These are phyloP conservation scores for Castanea mollissima DNA, from an alignment of 306 rosid species.

Conservation along the genomic window DNA sequence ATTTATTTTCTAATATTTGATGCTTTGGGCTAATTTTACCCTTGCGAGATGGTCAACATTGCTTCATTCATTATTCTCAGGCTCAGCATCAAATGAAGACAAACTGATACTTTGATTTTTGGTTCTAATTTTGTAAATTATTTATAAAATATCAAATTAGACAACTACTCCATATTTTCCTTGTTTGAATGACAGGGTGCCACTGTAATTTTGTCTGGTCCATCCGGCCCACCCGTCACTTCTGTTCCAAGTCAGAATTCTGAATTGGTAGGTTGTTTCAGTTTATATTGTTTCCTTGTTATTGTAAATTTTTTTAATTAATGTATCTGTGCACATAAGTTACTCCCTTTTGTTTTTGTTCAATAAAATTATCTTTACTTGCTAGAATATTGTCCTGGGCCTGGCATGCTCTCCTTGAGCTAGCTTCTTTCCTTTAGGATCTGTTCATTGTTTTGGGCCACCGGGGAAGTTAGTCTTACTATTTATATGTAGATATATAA, in stretches of 20 bases:
- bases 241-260: conserved; percentile 95
- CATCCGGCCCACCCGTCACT: conserved; percentile 96
- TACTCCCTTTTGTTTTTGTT: no score
- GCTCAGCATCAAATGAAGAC: neutral
- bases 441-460: neutral
- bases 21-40: neutral
- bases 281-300: conserved; percentile 8
- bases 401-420: neutral
- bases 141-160: neutral
- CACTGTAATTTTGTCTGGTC: conserved; percentile 94
- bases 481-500: neutral
- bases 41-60: neutral
- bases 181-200: conserved; percentile 66
- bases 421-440: neutral
- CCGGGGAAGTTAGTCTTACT: neutral
- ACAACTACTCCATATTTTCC: conserved; percentile 1
- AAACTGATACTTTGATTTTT: neutral
- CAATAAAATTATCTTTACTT: no score
- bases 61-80: neutral
- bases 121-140: neutral
- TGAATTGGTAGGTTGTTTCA: conserved; percentile 62
- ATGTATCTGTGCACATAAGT: no score
- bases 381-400: no score
- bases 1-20: neutral
- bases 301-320: neutral